Base-by-base conservation (phyloP, 768 basidiomycete species). In the Leccinum broughii region DNA sequence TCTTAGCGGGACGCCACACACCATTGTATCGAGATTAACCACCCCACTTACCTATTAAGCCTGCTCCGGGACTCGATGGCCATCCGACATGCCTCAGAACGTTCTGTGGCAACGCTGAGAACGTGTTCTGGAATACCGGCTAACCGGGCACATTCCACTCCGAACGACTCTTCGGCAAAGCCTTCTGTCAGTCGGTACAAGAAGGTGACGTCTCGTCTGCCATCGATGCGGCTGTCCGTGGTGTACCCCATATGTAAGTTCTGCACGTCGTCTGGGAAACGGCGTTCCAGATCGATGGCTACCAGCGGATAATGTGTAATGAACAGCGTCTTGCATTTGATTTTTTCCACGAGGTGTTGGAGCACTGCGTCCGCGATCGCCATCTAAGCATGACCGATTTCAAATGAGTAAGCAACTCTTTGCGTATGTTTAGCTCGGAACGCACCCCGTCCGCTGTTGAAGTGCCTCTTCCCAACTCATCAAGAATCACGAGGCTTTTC, bases 301-400 rank as follows among this genome's bases (percentile, higher is more conserved):
- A 96, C 83, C 37, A 88, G 77, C 4, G 95, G 94, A 68, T 97
- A 98, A 71, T 98, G 95, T 0, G 96, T 98, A 68, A 98, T 96
- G 73, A 98, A 98, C 37, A 98, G 75, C 1, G 90, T 91, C 72
- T 87, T 89, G 75, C 85, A 87, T 62, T 80, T 80, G 28, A 79
- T 81, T 1, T 69, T 71, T 62, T 82, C 74, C 15, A 88, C 79
- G 8, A 95, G 79, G 56, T 93, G 83, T 59, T 90, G 81, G 41
- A 96, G 77, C 0, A 92, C 90, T 3, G 92, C 91, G 53, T 85
- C 80, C 5, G 93, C 93, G 59, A 95, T 92, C 3, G 93, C 89
- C 88, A 94, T 93, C 86, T 93, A 6, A 46, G 11, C 3, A 57
- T 48, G 24, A 48, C 22, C 28, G 22, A n/a, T n/a, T n/a, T n/a